Percentiles rank a stretch among this genome's conserved stretches.
Conservation (phyloP, 768 basidiomycete genomes). For the Pulveroboletus ravenelii region DNA sequence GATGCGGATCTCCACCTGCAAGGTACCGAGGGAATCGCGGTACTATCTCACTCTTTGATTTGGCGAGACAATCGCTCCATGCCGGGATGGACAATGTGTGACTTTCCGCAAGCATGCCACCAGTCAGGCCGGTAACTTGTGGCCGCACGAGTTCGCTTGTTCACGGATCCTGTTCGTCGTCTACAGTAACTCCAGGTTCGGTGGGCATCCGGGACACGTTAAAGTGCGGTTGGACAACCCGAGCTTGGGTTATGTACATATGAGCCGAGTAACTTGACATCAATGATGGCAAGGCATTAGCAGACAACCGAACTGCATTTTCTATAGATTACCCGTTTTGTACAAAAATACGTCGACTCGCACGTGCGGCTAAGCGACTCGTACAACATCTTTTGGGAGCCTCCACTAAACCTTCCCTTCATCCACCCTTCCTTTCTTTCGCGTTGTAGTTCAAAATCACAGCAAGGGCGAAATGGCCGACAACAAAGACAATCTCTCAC, state of each 20-base stretch:
- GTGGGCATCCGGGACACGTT: too few relatives aligned
- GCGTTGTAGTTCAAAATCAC: neutral
- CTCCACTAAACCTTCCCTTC: neutral
- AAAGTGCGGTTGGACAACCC: too few relatives aligned
- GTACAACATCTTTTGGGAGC: constrained; percentile 11
- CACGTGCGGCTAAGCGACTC: constrained; percentile 21
- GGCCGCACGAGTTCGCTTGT: too few relatives aligned
- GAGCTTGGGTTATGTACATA: too few relatives aligned
- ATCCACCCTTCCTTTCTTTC: neutral
- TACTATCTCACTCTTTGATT: neutral
- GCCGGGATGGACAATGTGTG: neutral
- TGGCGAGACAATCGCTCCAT: neutral
- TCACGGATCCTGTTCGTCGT: too few relatives aligned
- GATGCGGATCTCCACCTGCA: neutral
- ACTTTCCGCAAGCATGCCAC: too few relatives aligned
- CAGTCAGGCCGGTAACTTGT: too few relatives aligned
- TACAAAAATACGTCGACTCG: neutral
- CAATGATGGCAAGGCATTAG: too few relatives aligned
- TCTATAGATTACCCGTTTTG: constrained; percentile 12
- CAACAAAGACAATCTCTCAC: constrained; percentile 9
- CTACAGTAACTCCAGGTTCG: too few relatives aligned
- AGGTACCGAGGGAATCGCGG: neutral
- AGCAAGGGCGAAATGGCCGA: constrained; percentile 16
- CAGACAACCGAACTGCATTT: too few relatives aligned
- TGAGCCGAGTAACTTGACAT: too few relatives aligned